Conservation (phyloP, 805 yeast species). For the Wickerhamomyces chaumierensis region DNA sequence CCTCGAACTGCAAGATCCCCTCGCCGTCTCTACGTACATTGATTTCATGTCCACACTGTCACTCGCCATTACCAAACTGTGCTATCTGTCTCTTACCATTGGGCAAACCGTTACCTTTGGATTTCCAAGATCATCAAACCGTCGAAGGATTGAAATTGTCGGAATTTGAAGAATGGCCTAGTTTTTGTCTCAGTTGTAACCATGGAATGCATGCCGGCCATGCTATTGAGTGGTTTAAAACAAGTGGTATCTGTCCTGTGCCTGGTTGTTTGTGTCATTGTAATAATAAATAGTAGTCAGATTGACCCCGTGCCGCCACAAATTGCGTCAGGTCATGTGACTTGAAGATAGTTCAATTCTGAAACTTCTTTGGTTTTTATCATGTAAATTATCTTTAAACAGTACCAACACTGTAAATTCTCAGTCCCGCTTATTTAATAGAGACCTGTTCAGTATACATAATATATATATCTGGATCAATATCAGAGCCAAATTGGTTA, state of each 20-base stretch:
- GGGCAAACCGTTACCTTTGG: conserved; percentile 50
- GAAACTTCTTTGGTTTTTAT: too few relatives aligned
- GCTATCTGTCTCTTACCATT: conserved; percentile 76
- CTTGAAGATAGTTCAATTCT: too few relatives aligned
- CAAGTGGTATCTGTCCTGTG: conserved; percentile 83
- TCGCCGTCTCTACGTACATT: conserved; percentile 3
- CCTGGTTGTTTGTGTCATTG: conserved; percentile 87
- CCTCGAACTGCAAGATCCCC: conserved; percentile 5
- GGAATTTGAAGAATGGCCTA: conserved; percentile 70
- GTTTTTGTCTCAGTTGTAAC: conserved; percentile 81
- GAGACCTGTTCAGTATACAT: too few relatives aligned
- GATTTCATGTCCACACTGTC: conserved; percentile 68
- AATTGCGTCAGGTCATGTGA: too few relatives aligned
- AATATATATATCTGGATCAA: too few relatives aligned
- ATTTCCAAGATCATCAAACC: conserved; percentile 5
- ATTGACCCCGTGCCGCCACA: too few relatives aligned
- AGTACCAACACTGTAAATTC: too few relatives aligned
- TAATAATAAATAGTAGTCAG: conserved; percentile 35
- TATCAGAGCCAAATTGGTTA: too few relatives aligned
- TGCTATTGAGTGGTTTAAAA: conserved; percentile 91
- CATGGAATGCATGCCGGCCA: conserved; percentile 95
- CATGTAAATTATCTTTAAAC: too few relatives aligned
- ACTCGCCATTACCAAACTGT: conserved; percentile 79
- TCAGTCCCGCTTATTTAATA: too few relatives aligned
- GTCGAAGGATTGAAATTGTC: conserved; percentile 11